Conservation (phyloP, 495 filamentous ascomycete genomes). For the Cenococcum geophilum region DNA sequence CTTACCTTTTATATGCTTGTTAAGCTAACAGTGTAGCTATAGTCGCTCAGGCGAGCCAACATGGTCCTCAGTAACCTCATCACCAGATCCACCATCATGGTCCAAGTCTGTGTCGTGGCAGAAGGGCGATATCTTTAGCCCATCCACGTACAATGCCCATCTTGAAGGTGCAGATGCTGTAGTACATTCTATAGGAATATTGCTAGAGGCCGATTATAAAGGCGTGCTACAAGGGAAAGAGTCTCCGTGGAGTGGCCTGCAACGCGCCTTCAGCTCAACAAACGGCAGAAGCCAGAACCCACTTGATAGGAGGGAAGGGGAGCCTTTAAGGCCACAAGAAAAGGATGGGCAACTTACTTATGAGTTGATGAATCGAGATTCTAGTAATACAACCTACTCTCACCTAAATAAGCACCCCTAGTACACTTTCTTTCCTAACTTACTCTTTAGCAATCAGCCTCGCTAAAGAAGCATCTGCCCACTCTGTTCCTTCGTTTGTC, state of each 20-base stretch:
- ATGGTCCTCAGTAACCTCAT: slow-evolving; percentile 75
- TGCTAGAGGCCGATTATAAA: slow-evolving; percentile 98
- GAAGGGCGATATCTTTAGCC: slow-evolving; percentile 77
- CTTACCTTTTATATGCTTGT: neutral
- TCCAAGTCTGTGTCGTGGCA: slow-evolving; percentile 77
- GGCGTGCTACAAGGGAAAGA: slow-evolving; percentile 77
- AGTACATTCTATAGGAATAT: slow-evolving; percentile 88
- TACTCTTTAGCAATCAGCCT: slow-evolving; percentile 57
- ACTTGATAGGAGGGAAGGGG: slow-evolving; percentile 50
- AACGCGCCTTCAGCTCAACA: slow-evolving; percentile 64
- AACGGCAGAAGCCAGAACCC: slow-evolving; percentile 65
- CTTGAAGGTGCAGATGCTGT: slow-evolving; percentile 73
- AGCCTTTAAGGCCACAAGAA: slow-evolving; percentile 57
- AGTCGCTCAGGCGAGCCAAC: slow-evolving; percentile 84
- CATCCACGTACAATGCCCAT: slow-evolving; percentile 64
- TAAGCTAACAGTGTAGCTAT: too few species aligned
- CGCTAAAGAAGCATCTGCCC: slow-evolving; percentile 67
- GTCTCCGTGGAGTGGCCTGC: slow-evolving; percentile 65
- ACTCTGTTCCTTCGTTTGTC: slow-evolving; percentile 62
- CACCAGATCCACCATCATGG: slow-evolving; percentile 69
- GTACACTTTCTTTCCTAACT: neutral
- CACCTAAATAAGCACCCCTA: neutral
- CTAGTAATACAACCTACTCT: slow-evolving; percentile 44
- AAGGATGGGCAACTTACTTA: slow-evolving; percentile 77
- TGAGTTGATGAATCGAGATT: slow-evolving; percentile 96